A percentile compares a stretch with the other conserved stretches of the same genome.
Conservation (phyloP, 1,284 basidiomycete species). For the Spongispora temasekensis region DNA sequence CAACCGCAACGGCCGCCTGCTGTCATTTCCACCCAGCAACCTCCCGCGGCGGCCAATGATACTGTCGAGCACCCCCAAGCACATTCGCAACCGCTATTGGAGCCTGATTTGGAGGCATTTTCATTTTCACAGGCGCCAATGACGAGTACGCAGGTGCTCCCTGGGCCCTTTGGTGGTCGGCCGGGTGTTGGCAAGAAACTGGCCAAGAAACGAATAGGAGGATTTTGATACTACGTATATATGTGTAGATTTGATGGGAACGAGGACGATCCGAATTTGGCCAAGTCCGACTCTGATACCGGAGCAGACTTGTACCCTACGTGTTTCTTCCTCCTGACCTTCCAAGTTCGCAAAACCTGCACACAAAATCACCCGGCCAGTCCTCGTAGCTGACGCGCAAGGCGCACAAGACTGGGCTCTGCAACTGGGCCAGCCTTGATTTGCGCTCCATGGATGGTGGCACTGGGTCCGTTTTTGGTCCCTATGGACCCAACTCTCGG, state of each 20-base stretch:
- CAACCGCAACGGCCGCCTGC: conserved; percentile 36
- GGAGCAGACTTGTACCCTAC: conserved; percentile 23
- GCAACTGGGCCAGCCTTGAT: conserved; percentile 52
- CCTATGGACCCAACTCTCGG: conserved; percentile 4
- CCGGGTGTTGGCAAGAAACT: conserved; percentile 47
- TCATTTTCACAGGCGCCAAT: conserved; percentile 49
- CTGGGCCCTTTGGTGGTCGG: conserved; percentile 72
- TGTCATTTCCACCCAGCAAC: conserved; percentile 34
- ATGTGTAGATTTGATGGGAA: neutral
- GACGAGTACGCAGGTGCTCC: conserved; percentile 68
- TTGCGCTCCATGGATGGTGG: conserved; percentile 77
- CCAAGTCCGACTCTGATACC: conserved; percentile 16
- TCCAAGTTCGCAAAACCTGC: conserved; percentile 12
- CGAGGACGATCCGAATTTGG: conserved; percentile 21
- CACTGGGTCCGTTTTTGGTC: conserved; percentile 50
- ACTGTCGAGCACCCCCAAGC: conserved; percentile 10
- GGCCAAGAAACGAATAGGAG: conserved; percentile 71
- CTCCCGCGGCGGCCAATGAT: conserved; percentile 16
- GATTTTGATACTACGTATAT: conserved; percentile 52
- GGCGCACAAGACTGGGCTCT: conserved; percentile 45
- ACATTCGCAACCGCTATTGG: conserved; percentile 20
- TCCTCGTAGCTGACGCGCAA: conserved; percentile 36
- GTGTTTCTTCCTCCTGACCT: conserved; percentile 14
- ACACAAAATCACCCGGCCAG: conserved; percentile 17
- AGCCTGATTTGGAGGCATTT: conserved; percentile 18